phyloP scores from a whole-genome alignment of 352 stramenopile genomes.

The Thraustochytrium striatum region DNA sequence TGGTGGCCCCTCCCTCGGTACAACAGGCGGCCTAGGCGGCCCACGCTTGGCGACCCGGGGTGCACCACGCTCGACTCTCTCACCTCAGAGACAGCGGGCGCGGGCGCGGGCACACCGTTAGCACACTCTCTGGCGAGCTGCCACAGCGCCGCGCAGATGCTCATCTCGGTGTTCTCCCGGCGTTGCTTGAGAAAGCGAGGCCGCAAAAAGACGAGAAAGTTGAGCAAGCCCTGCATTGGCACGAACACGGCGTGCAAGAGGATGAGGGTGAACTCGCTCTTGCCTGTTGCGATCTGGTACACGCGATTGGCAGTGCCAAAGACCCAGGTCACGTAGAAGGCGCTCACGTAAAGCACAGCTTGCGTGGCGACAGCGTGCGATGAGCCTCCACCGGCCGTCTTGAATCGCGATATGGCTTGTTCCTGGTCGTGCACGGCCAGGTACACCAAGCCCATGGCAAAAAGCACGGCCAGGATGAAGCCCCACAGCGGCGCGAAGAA shows the following conservation, averaged over 20 bases:
- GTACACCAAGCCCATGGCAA: slow-evolving; percentile 46
- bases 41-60: no score
- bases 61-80: no score
- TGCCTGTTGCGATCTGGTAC: slow-evolving; percentile 15
- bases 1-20: no score
- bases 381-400: not conserved
- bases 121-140: no score
- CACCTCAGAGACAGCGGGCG: no score
- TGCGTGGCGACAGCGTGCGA: slow-evolving; percentile 18
- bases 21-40: no score
- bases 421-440: slow-evolving; percentile 17
- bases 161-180: not conserved
- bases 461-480: slow-evolving; percentile 46
- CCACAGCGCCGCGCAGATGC: no score
- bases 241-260: slow-evolving; percentile 48
- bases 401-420: not conserved
- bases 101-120: no score
- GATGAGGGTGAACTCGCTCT: slow-evolving; percentile 7
- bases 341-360: not conserved
- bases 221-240: slow-evolving; percentile 54
- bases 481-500: slow-evolving; percentile 58
- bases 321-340: slow-evolving; percentile 36
- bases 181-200: slow-evolving; percentile 26
- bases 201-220: slow-evolving; percentile 52
- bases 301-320: slow-evolving; percentile 37